Evolutionary conservation across 257 asterid species (phyloP).

Genomic region (Solanum paucissectum): DNA sequence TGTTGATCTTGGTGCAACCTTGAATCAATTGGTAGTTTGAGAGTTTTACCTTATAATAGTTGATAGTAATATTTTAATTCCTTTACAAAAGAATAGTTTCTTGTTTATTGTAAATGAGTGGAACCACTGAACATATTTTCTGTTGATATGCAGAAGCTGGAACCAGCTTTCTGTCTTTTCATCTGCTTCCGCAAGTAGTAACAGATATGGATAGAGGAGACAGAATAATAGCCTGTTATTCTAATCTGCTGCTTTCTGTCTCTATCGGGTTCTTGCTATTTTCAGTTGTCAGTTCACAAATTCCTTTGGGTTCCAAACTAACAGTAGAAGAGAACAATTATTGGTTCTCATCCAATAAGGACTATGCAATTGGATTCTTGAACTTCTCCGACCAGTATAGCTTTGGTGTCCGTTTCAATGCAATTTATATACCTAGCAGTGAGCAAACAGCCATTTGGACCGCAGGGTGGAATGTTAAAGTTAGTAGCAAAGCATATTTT

Average conservation of each 20-base stretch:
- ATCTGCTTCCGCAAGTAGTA: conserved; percentile 1
- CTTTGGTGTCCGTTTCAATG: conserved; percentile 20
- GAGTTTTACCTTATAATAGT: neutral
- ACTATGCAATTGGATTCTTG: conserved; percentile 28
- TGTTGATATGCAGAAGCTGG: conserved; percentile 9
- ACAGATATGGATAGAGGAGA: conserved; percentile 15
- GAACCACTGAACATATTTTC: neutral
- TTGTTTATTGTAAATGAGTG: neutral
- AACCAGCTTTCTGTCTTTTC: neutral
- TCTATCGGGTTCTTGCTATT: conserved; percentile 5
- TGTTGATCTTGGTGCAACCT: neutral
- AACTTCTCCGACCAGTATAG: conserved; percentile 11
- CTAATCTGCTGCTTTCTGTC: conserved; percentile 5
- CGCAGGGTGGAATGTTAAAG: conserved; percentile 28
- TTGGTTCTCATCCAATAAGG: conserved; percentile 34
- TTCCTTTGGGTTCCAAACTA: conserved; percentile 27
- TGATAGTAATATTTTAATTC: neutral
- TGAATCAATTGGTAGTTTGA: neutral
- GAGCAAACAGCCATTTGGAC: conserved; percentile 26
- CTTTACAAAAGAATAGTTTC: neutral
- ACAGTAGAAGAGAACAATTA: conserved; percentile 15
- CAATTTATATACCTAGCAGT: conserved; percentile 14
- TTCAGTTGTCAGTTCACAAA: conserved; percentile 11
- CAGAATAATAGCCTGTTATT: neutral
- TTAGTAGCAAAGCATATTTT: conserved; percentile 20